Base-by-base conservation (phyloP, 352 stramenopile species). In the Globisporangium ultimum region DNA sequence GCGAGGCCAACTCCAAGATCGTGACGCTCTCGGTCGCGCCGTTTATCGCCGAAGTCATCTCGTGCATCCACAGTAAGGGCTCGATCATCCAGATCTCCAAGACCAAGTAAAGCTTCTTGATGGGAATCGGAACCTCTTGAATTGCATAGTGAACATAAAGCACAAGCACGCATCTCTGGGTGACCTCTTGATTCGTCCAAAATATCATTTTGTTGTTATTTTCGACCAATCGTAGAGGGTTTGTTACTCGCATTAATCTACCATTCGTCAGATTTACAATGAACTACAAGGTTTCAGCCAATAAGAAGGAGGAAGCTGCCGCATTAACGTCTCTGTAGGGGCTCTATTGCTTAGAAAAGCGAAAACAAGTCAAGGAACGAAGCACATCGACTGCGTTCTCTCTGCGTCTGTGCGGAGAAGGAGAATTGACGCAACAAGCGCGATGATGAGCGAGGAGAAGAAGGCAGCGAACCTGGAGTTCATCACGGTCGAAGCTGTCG, bases 11-110 rank as follows among this genome's bases (percentile, higher is more conserved):
- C 15, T 76, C 75, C 49, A 95, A 95, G 74, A 89, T 95, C 50
- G 82, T 91, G 58, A 93, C 82, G 67, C 70, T 95, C 22, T 93
- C 83, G 13, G 86, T 95, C 42, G 86, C 86, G 48, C 84, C 86
- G 2, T 93, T 95, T 70, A 89, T 95, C 63, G 86, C 86, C 51
- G 84, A 95, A 70, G 82, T 92, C 58, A 95, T 95, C 68, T 92
- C 84, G 60, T 93, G 81, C 67, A 95, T 93, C 63, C 86, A 95
- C 76, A 87, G 65, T 46, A 95, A 95, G 64, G 70, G 80, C 69
- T 95, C 86, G 51, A 91, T 94, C 60, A 87, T 89, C 61, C 82
- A 91, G 61, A 72, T 89, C 42, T 79, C 76, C 57, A 89, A 88
- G 67, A 91, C 79, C 54, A 91, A 91, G 64, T 91, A 80, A 64